Evolutionary conservation across 306 rosid species (phyloP).

Genomic region (Quercus engelmannii): DNA sequence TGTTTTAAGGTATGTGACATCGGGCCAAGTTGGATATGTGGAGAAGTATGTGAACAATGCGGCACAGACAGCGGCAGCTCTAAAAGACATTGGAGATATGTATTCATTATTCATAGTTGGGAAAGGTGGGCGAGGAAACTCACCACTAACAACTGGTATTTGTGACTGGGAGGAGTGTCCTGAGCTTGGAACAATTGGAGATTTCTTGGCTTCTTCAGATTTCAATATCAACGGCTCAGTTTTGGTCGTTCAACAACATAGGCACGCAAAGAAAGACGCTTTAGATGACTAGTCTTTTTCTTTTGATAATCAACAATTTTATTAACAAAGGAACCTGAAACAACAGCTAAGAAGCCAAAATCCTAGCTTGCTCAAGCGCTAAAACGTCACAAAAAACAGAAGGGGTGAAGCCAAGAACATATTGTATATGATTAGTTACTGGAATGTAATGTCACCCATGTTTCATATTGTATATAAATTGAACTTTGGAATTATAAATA

Average conservation of each 20-base stretch:
- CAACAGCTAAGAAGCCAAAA: no score
- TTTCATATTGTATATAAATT: background rate
- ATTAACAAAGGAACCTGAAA: no score
- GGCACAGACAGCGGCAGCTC: slow-evolving; percentile 48
- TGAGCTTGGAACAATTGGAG: slow-evolving; percentile 94
- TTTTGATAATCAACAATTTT: no score
- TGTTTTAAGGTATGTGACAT: slow-evolving; percentile 48
- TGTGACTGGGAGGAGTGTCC: slow-evolving; percentile 99
- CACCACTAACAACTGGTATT: slow-evolving; percentile 74
- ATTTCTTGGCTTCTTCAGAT: slow-evolving; percentile 88
- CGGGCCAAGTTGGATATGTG: slow-evolving; percentile 77
- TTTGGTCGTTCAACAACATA: slow-evolving; percentile 81
- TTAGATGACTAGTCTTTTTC: slow-evolving; percentile 20
- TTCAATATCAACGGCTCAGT: slow-evolving; percentile 68
- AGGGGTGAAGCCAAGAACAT: no score
- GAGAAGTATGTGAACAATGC: slow-evolving; percentile 74
- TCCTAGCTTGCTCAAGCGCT: no score
- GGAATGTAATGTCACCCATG: background rate
- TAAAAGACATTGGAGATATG: slow-evolving; percentile 69
- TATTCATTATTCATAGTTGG: slow-evolving; percentile 83
- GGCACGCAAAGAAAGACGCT: slow-evolving; percentile 53
- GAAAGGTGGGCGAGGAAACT: slow-evolving; percentile 76
- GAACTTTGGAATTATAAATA: background rate
- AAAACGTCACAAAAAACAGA: no score
- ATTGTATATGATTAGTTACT: slow-evolving; percentile 6